Conservation (phyloP, 257 asterid genomes). For the Solanum paucissectum region DNA sequence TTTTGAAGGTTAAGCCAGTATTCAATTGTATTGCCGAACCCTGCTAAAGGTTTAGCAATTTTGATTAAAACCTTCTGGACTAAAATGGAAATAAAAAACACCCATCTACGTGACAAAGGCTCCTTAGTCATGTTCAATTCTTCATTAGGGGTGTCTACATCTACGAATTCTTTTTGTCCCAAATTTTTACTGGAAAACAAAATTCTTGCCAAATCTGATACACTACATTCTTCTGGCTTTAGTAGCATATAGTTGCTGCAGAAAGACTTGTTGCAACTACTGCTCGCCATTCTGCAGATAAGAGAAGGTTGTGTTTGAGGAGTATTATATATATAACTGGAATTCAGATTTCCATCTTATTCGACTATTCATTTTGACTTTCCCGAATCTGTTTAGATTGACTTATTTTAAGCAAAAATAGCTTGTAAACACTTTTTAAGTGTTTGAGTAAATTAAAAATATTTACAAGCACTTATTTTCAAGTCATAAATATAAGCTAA, state of each 20-base stretch:
- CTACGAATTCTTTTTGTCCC: not conserved
- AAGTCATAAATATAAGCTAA: not conserved
- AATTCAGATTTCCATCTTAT: not conserved
- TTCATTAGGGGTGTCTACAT: constrained; percentile 1
- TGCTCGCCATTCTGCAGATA: not conserved
- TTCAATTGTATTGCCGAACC: constrained; percentile 34
- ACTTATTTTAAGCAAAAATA: too few relatives aligned
- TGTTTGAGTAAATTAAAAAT: too few relatives aligned
- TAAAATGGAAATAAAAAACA: constrained; percentile 4
- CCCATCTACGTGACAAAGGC: constrained; percentile 3
- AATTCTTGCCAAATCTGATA: not conserved
- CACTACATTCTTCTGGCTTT: not conserved
- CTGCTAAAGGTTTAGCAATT: constrained; percentile 24
- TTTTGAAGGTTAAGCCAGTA: constrained; percentile 52
- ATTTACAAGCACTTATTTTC: not conserved
- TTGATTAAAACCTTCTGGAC: not conserved
- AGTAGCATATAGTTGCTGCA: not conserved
- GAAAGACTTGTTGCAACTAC: not conserved
- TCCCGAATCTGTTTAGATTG: rapidly evolving
- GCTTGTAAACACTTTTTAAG: too few relatives aligned
- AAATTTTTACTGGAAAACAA: not conserved
- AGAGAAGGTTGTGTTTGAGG: not conserved
- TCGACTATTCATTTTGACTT: not conserved
- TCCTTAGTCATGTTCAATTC: not conserved
- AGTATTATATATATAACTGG: not conserved